Conservation (phyloP, 495 filamentous ascomycete genomes). For the Aspergillus haitiensis region DNA sequence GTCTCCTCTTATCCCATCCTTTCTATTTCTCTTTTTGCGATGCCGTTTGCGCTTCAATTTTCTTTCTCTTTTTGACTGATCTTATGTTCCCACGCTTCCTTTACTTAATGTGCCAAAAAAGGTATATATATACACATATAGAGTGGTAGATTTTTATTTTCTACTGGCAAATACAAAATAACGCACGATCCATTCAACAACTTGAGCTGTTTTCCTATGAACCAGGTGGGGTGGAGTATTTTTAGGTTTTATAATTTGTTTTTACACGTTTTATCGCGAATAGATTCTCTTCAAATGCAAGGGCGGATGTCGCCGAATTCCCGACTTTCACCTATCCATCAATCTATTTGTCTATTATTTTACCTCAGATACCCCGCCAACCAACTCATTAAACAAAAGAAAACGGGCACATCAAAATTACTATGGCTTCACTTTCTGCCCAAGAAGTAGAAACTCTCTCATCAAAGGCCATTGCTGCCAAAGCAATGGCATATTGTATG, state of each 20-base stretch:
- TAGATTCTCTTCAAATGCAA: background rate
- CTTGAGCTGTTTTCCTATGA: background rate
- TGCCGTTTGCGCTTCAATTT: background rate
- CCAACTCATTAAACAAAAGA: background rate
- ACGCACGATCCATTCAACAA: background rate
- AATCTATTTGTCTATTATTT: background rate
- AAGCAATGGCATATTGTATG: constrained; percentile 74
- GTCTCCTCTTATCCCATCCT: background rate
- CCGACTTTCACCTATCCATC: background rate
- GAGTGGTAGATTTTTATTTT: constrained; percentile 4
- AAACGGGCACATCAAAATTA: constrained; percentile 1
- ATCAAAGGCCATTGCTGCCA: constrained; percentile 60
- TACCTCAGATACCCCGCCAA: background rate
- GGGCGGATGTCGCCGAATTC: too few species aligned
- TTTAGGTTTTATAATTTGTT: background rate
- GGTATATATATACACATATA: background rate
- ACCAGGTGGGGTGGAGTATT: background rate
- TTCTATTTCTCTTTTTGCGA: background rate
- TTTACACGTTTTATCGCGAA: background rate
- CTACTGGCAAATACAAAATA: background rate
- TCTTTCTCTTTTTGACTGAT: background rate
- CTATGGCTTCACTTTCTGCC: constrained; percentile 29
- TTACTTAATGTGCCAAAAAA: background rate
- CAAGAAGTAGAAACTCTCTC: constrained; percentile 63
- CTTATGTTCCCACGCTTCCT: background rate